Base-by-base conservation (phyloP, 495 filamentous ascomycete genomes). In the Podospora fimiseda region DNA sequence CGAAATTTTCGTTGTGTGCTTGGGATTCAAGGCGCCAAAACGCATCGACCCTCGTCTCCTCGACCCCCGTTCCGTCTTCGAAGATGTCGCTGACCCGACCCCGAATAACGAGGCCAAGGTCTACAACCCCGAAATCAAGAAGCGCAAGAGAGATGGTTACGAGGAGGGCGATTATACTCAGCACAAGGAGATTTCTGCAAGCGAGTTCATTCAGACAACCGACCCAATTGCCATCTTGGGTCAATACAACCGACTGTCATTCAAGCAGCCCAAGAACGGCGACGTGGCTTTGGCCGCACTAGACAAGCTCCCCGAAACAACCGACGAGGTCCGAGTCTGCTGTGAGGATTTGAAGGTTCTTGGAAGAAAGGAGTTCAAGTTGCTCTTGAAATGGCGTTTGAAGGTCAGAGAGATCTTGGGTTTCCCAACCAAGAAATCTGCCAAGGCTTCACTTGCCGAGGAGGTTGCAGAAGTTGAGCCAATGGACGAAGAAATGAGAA, bases 21-120 rank as follows among this genome's bases (percentile, higher is more conserved):
- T 84, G 49, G 92, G 91, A 3, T 97, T 81, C 77, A 75, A 75
- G 73, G 93, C 93, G 1, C 94, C 93, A 0, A 96, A 95, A 67
- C 80, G 81, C 46, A 80, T 98, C 51, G 93, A 98, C 64, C 90
- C 94, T 3, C 87, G 87, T 53, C 92, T 98, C 62, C 79, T 98
- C 44, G 93, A 98, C 65, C 82, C 93, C 6, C 82, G 84, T 36
- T 81, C 89, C 47, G 94, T 96, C 16, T 99, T 99, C 65, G 92
- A 94, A 40, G 93, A 99, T 69, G 74, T 96, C n/a, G 76, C 86
- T 1, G 89, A 86, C 52, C 83, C 87, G 13, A 86, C 90, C 4
- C 91, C 92, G 9, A 97, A 97, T 66, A 90, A 96, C 61, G 94
- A 99, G 68, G 93, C 92, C 22, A 93, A 92, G 64, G 93, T 99